phyloP scores from a whole-genome alignment of 441 rosid species.

The Sinapis alba region DNA sequence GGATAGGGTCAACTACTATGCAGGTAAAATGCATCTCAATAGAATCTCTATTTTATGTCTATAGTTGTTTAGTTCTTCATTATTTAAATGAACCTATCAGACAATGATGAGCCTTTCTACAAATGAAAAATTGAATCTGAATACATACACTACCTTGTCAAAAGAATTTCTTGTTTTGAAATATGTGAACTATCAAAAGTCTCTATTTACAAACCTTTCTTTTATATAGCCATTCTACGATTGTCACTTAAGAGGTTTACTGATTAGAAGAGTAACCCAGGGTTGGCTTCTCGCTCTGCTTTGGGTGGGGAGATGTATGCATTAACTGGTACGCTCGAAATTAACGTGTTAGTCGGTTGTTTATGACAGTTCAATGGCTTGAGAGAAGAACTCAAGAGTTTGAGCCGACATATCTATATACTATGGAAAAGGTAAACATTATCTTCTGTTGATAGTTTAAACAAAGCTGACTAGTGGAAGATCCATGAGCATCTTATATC shows the following conservation, averaged over 20 bases:
- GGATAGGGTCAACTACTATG: conserved; percentile 73
- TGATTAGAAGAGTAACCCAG: conserved; percentile 6
- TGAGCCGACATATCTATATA: conserved; percentile 90
- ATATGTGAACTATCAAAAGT: not conserved
- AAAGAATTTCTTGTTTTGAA: not conserved
- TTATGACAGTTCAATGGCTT: conserved; percentile 73
- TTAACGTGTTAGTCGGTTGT: conserved; percentile 13
- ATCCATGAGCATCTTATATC: conserved; percentile 14
- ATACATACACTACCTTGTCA: not conserved
- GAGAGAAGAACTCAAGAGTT: conserved; percentile 81
- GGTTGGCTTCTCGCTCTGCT: not conserved
- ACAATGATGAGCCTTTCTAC: not conserved
- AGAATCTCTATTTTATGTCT: not conserved
- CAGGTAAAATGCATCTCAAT: conserved; percentile 57
- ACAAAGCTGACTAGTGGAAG: conserved; percentile 1
- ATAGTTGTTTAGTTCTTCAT: conserved; percentile 2
- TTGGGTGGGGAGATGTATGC: conserved; percentile 16
- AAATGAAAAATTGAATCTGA: conserved; percentile 1
- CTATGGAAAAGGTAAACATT: conserved; percentile 82
- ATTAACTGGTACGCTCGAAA: not conserved
- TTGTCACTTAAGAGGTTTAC: not conserved
- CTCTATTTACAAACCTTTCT: not conserved
- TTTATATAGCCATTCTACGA: not conserved
- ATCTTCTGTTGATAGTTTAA: not conserved
- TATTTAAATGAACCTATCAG: conserved; percentile 11